Evolutionary conservation across 306 rosid genomes (phyloP), one percentile per base, ranked within the genome.

Genomic region (Calophaca sinica): DNA sequence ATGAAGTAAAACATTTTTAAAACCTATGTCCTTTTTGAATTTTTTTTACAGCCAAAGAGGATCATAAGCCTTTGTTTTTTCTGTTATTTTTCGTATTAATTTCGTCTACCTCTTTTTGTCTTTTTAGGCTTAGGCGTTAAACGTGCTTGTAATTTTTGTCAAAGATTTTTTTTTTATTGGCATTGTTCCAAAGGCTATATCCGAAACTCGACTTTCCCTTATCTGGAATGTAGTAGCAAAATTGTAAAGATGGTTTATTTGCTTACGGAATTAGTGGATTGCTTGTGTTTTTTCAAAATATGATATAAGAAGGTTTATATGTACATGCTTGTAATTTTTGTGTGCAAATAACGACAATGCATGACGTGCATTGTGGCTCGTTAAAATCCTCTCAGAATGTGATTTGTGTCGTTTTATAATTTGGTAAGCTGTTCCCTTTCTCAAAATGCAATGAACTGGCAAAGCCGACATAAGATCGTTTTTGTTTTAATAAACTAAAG

Each of bases 161-260:
- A 36, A 0, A 20, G 26, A 20, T 20, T 20, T 20, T 36, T 20
- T 36, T 36, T 36, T 3, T 36, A 36, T 36, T 36, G 5, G 5
- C 41, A 36, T 36, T 36, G 4, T 36, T 6, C 41, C 5, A 36
- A 36, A 36, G 41, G 5, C 41, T 6, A 2, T 36, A 36, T 36
- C 41, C 46, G 5, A 60, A 32, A 48, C 10, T 49, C 29, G 49
- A 15, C 29, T 14, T 33, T 32, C 3, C 32, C 28, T 73, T 28
- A 58, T 44, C 46, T 9, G 28, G 38, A 20, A 20, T 20, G 26
- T 20, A 20, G 20, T 32, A 33, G 59, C 36, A 51, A 74, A 50
- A 57, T 62, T 50, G 5, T 7, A 62, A 10, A 62, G 54, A 29
- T 36, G 9, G 62, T 61, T 62, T 74, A 15, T 62, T 50, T 74